Conservation (phyloP, 2,329 filamentous ascomycete species). For the Venturia carpophila region DNA sequence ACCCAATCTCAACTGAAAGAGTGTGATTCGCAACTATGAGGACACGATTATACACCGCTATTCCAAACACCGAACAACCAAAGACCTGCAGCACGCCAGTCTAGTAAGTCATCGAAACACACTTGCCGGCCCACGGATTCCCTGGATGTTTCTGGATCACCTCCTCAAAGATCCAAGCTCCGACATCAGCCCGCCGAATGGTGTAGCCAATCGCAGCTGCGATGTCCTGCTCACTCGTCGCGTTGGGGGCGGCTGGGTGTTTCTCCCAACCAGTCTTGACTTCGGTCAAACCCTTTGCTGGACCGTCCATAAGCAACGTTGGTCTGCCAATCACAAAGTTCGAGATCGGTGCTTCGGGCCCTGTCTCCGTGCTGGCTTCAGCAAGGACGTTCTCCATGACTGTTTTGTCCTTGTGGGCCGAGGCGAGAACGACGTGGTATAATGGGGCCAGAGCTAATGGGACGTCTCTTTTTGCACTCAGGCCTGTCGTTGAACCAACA, state of each 20-base stretch:
- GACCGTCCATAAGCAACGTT: conserved; percentile 31
- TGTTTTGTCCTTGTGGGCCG: conserved; percentile 36
- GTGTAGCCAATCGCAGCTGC: conserved; percentile 33
- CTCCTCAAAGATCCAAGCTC: conserved; percentile 33
- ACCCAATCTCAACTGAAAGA: too few species aligned
- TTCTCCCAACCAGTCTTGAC: conserved; percentile 31
- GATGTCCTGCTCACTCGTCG: conserved; percentile 22
- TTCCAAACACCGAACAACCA: not conserved
- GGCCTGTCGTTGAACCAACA: conserved; percentile 34
- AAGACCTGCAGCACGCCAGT: not conserved
- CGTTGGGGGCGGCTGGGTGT: conserved; percentile 18
- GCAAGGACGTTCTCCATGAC: conserved; percentile 30
- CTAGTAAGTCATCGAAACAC: conserved; percentile 31
- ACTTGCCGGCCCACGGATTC: conserved; percentile 27
- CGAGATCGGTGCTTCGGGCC: conserved; percentile 22
- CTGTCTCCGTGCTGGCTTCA: conserved; percentile 22
- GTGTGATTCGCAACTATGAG: not conserved
- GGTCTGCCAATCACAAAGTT: conserved; percentile 32
- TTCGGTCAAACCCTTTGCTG: conserved; percentile 24
- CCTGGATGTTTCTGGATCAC: conserved; percentile 23
- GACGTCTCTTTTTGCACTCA: conserved; percentile 31
- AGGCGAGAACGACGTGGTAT: conserved; percentile 30
- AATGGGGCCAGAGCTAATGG: conserved; percentile 28
- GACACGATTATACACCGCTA: not conserved
- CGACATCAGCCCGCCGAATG: conserved; percentile 34